Percentiles rank a stretch among this genome's conserved stretches.
Conservation (phyloP, 805 yeast species). For the Cephaloascus fragrans region DNA sequence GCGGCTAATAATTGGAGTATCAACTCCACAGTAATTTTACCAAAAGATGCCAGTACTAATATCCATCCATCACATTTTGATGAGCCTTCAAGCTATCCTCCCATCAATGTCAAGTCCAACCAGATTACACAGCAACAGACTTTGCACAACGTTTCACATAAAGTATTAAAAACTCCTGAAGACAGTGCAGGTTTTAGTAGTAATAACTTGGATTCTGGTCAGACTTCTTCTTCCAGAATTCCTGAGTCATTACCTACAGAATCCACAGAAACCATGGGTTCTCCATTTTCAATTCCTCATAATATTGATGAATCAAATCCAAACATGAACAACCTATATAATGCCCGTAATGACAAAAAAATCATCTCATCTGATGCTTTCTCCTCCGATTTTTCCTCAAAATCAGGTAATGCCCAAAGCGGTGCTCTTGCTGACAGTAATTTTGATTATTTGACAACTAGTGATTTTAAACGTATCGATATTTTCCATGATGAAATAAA, state of each 20-base stretch:
- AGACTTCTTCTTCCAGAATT: background rate
- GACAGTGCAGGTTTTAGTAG: background rate
- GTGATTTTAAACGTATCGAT: constrained; percentile 1
- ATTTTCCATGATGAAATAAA: constrained; percentile 3
- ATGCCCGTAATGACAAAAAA: too few relatives aligned
- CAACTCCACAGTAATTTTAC: background rate
- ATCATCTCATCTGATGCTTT: background rate
- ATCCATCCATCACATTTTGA: background rate
- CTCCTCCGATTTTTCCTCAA: background rate
- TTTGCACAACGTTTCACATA: background rate
- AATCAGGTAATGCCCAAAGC: background rate
- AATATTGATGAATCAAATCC: background rate
- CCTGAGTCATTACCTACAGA: background rate
- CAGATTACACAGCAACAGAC: background rate
- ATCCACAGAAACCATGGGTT: background rate
- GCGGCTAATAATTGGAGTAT: background rate
- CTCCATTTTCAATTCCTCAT: background rate
- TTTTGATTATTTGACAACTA: background rate
- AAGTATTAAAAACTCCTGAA: background rate
- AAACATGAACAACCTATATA: background rate
- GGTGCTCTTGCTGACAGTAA: too few relatives aligned
- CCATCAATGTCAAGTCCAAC: background rate
- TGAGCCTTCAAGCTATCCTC: background rate
- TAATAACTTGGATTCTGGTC: background rate
- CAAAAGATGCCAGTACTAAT: background rate